These are phyloP conservation scores for Phytophthora kernoviae DNA, from an alignment of 352 stramenopile genomes.

Conservation along the genomic window DNA sequence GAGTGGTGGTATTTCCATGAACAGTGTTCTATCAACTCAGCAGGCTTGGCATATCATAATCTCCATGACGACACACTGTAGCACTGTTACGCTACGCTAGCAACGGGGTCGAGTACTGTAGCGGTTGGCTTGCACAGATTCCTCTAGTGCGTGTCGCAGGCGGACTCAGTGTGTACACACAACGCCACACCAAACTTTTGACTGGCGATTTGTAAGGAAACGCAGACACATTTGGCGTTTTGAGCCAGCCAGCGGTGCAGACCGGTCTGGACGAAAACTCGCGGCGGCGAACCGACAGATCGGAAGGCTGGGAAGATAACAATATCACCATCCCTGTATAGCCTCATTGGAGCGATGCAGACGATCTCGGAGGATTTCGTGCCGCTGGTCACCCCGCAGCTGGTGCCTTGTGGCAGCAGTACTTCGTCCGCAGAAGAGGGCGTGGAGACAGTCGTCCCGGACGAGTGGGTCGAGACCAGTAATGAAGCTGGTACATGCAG, in stretches of 20 bases:
- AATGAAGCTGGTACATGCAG: conserved; percentile 7
- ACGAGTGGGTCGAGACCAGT: conserved; percentile 20
- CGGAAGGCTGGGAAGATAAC: background rate
- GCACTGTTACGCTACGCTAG: no score
- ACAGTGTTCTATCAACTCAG: no score
- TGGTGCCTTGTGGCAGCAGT: conserved; percentile 26
- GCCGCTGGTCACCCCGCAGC: conserved; percentile 30
- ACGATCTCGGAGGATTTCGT: conserved; percentile 55
- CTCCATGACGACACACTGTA: no score
- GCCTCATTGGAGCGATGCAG: conserved; percentile 34
- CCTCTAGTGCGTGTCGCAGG: background rate
- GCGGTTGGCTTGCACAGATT: no score
- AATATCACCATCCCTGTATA: background rate
- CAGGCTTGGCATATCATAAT: no score
- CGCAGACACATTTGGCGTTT: background rate
- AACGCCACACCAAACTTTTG: background rate
- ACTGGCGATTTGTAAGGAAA: background rate
- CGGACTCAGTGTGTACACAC: background rate
- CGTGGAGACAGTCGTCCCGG: conserved; percentile 20
- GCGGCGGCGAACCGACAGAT: no score
- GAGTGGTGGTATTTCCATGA: no score
- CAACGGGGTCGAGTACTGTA: no score
- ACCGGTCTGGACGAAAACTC: no score
- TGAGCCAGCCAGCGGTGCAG: background rate
- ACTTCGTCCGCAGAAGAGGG: conserved; percentile 39